Evolutionary conservation across 345 rosid species (phyloP), one percentile per base, ranked within the genome.

Genomic region (Acer yangbiense): DNA sequence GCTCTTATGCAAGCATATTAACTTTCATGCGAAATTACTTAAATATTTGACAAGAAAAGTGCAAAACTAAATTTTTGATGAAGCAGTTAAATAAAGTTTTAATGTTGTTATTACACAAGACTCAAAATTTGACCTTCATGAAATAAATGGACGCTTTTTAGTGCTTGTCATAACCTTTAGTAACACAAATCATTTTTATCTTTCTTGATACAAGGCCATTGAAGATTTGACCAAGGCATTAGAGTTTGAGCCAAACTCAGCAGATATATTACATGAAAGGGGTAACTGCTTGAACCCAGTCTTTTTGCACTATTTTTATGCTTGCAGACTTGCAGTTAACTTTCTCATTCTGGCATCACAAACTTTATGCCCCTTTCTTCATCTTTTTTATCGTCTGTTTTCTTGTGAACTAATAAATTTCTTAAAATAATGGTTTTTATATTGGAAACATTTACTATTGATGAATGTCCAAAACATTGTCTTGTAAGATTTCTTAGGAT

Each of bases 251-350:
- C 97, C 94, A 76, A 80, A 90, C 72, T 91, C 98, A 43, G 87
- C 94, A 72, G 98, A 96, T 82, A 88, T 96, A 78, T 85, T 96
- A 75, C 98, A 92, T 76, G 99, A 96, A 90, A 92, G 97, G 79
- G 99, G 99, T 96, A 84, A 79, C 77, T 63, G 71, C 80, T 74
- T 66, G 20, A 75, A 76, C 54, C 65, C 69, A 27, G 46, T 43
- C 65, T n/a, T 58, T 70, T 58, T 70, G 64, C 68, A 50, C 57
- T 27, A 9, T n/a, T 27, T 58, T 65, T 13, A 0, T 41, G 46
- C 32, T 39, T 52, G 2, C 18, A n/a, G 18, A 35, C 43, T 39
- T 52, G 3, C 18, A n/a, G 18, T 73, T 41, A 62, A 57, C 39
- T 66, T 74, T 71, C 52, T 66, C 65, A 32, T 63, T 44, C 32